Percentiles rank a stretch among this genome's conserved stretches.
phyloP scores from a whole-genome alignment of 2,329 filamentous ascomycete species.

The Eutypella sp. region DNA sequence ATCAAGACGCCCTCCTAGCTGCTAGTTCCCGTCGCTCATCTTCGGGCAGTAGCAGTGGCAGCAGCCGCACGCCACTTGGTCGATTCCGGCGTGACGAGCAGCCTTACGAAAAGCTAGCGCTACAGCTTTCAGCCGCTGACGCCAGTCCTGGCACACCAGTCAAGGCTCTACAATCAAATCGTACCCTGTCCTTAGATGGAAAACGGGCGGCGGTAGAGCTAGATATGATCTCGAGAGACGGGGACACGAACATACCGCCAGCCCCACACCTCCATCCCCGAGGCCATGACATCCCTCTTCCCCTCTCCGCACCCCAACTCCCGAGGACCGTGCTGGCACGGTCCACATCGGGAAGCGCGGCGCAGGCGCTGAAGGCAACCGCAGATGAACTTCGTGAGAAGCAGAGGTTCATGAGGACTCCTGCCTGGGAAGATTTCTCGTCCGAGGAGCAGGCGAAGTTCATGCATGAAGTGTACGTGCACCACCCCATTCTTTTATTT shows the following conservation, averaged over 20 bases:
- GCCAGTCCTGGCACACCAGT: background rate
- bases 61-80: conserved; percentile 10
- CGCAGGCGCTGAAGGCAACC: background rate
- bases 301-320: background rate
- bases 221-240: background rate
- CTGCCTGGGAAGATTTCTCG: conserved; percentile 1
- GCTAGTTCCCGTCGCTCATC: background rate
- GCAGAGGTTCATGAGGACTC: background rate
- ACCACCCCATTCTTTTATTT: no score
- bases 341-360: background rate
- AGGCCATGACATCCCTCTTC: background rate
- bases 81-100: conserved; percentile 15
- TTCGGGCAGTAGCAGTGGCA: background rate
- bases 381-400: conserved; percentile 1
- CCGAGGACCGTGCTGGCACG: background rate
- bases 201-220: background rate
- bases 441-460: conserved; percentile 6
- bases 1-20: conserved; percentile 1
- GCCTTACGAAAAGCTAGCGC: conserved; percentile 15
- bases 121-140: conserved; percentile 8
- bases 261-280: background rate
- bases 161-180: no score
- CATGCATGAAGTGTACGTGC: conserved; percentile 9
- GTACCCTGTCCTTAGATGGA: no score
- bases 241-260: background rate